These are phyloP conservation scores for Globisporangium polare DNA, from an alignment of 352 stramenopile genomes.

Conservation along the genomic window DNA sequence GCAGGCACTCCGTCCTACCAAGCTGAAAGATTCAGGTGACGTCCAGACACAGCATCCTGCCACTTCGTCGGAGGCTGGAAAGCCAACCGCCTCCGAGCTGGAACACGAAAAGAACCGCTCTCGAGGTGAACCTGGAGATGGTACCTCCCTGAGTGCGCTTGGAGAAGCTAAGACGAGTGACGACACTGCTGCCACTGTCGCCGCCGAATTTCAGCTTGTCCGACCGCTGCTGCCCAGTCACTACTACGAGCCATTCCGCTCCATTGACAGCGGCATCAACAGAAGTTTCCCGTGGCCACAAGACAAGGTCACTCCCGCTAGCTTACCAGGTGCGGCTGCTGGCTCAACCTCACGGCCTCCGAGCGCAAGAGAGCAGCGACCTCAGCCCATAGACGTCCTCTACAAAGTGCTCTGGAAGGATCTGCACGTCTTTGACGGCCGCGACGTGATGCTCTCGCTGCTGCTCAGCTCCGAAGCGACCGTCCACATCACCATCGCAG, in stretches of 20 bases:
- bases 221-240: conserved; percentile 10
- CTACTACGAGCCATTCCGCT: conserved; percentile 21
- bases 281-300: not conserved
- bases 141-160: not conserved
- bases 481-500: conserved; percentile 20
- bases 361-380: not conserved
- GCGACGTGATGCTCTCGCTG: conserved; percentile 23
- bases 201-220: not conserved
- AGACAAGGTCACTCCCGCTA: not conserved
- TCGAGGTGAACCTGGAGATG: not conserved
- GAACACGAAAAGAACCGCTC: not conserved
- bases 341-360: not conserved
- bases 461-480: conserved; percentile 33
- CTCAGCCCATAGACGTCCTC: conserved; percentile 12
- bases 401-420: conserved; percentile 53
- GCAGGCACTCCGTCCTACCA: not conserved
- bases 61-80: too few relatives aligned
- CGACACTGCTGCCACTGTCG: not conserved
- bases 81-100: too few relatives aligned
- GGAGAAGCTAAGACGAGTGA: not conserved
- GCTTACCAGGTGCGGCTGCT: not conserved
- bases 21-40: not conserved
- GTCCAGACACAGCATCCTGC: not conserved
- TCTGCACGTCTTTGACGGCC: conserved; percentile 15
- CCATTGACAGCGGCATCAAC: not conserved